Evolutionary conservation across 495 filamentous ascomycete species (phyloP), one percentile per base, ranked within the genome.

Genomic region (Beverwykella pulmonaria): DNA sequence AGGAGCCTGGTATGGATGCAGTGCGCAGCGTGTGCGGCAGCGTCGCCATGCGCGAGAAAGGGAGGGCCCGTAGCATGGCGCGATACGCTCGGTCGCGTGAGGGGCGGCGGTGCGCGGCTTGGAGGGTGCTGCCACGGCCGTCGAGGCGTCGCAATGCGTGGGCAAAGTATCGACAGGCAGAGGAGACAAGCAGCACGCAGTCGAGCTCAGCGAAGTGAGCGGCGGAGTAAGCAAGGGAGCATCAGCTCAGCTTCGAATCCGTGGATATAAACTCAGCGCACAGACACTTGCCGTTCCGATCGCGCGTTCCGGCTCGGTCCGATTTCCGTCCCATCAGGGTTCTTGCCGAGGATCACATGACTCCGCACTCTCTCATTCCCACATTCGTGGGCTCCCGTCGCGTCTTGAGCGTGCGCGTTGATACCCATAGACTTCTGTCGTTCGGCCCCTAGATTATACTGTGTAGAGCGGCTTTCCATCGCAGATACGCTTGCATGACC

Each of bases 231-330:
- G 39, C 39, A 12, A 9, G 3, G 2, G 9, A 44, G 3, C 5
- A 4, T 44, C 39, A 44, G 39, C 39, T 44, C 39, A 44, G 8
- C 39, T 44, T 44, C 39, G n/a, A n/a, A n/a, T n/a, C n/a, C n/a
- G n/a, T n/a, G n/a, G n/a, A n/a, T n/a, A n/a, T n/a, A n/a, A n/a
- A n/a, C n/a, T n/a, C n/a, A n/a, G 30, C 5, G 12, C 30, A 12
- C 5, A 12, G 12, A 34, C 4, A 4, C 39, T n/a, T 3, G 6
- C 39, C 6, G 39, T 44, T 44, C 39, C 39, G 26, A 52, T 25
- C 8, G 32, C 8, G 32, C 26, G 25, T 48, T 19, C 53, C 46
- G 57, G 20, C n/a, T 19, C 57, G 57, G 20, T 48, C 39, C 57
- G 39, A 50, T 49, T 48, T 47, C 36, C 29, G 20, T 23, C 22